Evolutionary conservation across 345 rosid genomes (phyloP).

Genomic region (Anastatica hierochuntica): DNA sequence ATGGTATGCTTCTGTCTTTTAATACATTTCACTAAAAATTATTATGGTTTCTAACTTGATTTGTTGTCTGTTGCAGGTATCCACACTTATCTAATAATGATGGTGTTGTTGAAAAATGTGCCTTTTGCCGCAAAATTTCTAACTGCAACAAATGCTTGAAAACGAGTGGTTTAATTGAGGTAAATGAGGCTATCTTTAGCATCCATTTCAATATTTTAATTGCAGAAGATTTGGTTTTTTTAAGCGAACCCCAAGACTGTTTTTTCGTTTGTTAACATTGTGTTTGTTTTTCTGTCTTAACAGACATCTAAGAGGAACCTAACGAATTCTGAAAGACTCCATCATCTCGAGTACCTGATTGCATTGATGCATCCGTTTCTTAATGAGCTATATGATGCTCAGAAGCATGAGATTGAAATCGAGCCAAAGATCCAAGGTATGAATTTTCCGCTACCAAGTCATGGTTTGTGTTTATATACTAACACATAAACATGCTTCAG

Average conservation of each 20-base stretch:
- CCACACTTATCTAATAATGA: not conserved
- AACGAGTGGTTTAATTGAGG: not conserved
- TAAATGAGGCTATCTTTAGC: not conserved
- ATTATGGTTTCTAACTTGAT: not conserved
- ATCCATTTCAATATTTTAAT: no score
- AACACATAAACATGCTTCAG: no score
- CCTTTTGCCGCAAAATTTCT: not conserved
- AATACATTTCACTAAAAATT: no score
- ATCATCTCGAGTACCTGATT: conserved; percentile 7
- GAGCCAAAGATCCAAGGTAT: conserved; percentile 46
- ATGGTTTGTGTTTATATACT: not conserved
- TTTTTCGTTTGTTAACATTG: not conserved
- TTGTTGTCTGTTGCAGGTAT: not conserved
- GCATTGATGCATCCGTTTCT: conserved; percentile 14
- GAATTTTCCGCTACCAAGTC: not conserved
- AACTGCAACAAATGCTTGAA: not conserved
- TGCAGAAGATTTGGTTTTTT: not conserved
- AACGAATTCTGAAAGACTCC: not conserved
- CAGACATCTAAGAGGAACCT: not conserved
- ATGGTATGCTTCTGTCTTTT: not conserved
- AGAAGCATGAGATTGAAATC: conserved; percentile 34
- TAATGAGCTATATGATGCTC: conserved; percentile 37
- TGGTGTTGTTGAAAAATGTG: not conserved
- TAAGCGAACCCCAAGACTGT: not conserved
- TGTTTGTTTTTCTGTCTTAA: not conserved